Evolutionary conservation across 2,329 filamentous ascomycete species (phyloP).

Genomic region (Plectosphaerella plurivora): DNA sequence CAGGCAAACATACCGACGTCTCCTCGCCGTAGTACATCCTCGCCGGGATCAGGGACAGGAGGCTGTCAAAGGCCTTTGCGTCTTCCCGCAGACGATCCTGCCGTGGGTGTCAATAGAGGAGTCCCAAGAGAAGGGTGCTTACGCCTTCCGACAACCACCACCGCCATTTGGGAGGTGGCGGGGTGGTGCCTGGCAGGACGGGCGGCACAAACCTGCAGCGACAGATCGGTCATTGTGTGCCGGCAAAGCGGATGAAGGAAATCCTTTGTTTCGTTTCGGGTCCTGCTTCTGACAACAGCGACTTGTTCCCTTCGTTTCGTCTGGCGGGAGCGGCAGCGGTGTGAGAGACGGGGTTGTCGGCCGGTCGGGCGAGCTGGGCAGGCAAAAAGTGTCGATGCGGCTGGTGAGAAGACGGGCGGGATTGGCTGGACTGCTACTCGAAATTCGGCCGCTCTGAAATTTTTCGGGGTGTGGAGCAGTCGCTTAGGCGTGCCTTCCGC

Average conservation of each 20-base stretch:
- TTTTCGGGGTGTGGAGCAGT: constrained; percentile 15
- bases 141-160: background rate
- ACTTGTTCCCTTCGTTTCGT: background rate
- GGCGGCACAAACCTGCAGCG: constrained; percentile 37
- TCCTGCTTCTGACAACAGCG: background rate
- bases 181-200: constrained; percentile 5
- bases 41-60: constrained; percentile 83
- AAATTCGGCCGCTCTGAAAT: constrained; percentile 6
- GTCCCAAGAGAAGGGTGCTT: background rate
- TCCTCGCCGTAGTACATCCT: constrained; percentile 90
- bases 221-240: constrained; percentile 35
- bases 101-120: constrained; percentile 4
- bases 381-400: background rate
- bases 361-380: background rate
- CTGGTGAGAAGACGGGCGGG: background rate
- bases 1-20: constrained; percentile 61
- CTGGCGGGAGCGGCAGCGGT: background rate
- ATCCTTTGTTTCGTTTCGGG: background rate
- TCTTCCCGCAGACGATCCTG: constrained; percentile 26
- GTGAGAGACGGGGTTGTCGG: background rate
- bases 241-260: background rate
- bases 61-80: constrained; percentile 76
- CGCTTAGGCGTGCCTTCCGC: constrained; percentile 8
- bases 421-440: constrained; percentile 11
- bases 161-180: background rate